phyloP scores from a whole-genome alignment of 768 basidiomycete genomes.

The Chiua virens region DNA sequence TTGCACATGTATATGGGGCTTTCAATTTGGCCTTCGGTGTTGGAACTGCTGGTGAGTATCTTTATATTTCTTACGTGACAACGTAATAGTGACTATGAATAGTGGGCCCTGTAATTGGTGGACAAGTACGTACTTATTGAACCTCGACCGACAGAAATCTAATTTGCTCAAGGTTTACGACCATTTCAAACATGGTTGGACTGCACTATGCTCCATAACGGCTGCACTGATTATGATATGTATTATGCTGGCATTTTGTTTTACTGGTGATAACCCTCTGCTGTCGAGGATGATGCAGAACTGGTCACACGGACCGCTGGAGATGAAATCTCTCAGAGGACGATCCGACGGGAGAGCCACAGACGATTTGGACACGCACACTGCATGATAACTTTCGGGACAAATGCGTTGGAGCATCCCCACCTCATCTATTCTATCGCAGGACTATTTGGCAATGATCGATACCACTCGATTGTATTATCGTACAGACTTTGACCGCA shows the following conservation, averaged over 20 bases:
- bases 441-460: constrained; percentile 10
- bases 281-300: constrained; percentile 26
- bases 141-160: background rate
- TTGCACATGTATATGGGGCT: constrained; percentile 72
- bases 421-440: background rate
- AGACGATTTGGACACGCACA: background rate
- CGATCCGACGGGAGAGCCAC: background rate
- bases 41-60: constrained; percentile 54
- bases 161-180: constrained; percentile 53
- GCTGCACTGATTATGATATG: constrained; percentile 41
- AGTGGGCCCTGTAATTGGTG: constrained; percentile 74
- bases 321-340: constrained; percentile 8
- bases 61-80: background rate
- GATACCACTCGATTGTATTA: constrained; percentile 4
- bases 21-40: constrained; percentile 73
- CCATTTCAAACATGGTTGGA: constrained; percentile 57
- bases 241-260: constrained; percentile 42
- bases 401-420: background rate
- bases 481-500: constrained; percentile 6
- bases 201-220: constrained; percentile 51
- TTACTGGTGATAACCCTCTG: constrained; percentile 50
- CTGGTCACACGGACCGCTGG: constrained; percentile 9
- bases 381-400: constrained; percentile 9
- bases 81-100: constrained; percentile 2
- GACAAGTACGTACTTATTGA: constrained; percentile 46